Evolutionary conservation across 768 basidiomycete species (phyloP), one percentile per base, ranked within the genome.

Genomic region (Agrocybe praecox): DNA sequence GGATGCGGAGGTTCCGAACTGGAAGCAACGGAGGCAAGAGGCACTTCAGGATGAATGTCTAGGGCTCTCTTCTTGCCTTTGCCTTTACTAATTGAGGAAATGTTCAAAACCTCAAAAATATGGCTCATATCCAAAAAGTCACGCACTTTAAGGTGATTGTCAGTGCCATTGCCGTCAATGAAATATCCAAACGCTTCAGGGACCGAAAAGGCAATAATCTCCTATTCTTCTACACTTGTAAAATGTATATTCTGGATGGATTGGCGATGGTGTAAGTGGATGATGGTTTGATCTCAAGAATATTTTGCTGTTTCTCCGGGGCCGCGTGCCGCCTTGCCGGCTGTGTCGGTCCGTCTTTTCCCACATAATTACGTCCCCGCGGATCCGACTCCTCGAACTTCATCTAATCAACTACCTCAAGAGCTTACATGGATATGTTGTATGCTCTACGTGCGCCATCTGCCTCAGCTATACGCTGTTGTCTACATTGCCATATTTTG

Each of bases 51-150:
- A n/a, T 43, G 36, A 45, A 18, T 49, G 48, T 73, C 70, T 43
- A 70, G 62, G 1, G 75, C 75, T 58, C 81, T 74, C 66, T 82
- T 84, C 74, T 83, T 85, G 32, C 82, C 82, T 65, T 22, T 57
- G 40, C 82, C 82, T 66, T 22, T 60, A 47, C 46, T 33, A 55
- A 55, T 26, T 4, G n/a, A 32, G 49, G 40, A 26, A 53, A 29
- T 32, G 50, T 49, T 48, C 52, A 55, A 45, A 60, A 60, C 32
- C 43, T 46, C 49, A 50, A 42, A 40, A n/a, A 48, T 40, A 14
- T 17, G 36, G 47, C 21, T 40, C 49, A 43, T 36, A 56, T 59
- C 54, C 45, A 44, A n/a, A 57, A 58, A 48, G 60, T 55, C 52
- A 65, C 69, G 63, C 63, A 78, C 78, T 75, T 77, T 55, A 66